Base-by-base conservation (phyloP, 2,329 filamentous ascomycete genomes). In the Claviceps cyperi region DNA sequence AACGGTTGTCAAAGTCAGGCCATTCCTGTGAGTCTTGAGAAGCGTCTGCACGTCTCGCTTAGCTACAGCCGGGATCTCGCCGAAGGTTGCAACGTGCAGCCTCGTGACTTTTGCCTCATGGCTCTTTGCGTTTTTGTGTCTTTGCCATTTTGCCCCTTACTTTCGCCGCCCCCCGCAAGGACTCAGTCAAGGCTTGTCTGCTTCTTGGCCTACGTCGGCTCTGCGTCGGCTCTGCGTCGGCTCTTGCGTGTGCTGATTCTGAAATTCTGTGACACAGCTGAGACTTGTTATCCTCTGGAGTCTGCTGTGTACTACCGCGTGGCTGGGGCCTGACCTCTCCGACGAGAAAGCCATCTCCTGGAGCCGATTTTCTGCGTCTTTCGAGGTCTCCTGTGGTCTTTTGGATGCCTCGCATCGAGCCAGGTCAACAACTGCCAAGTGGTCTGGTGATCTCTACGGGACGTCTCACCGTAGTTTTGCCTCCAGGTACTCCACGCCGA, bases 1-100 rank as follows among this genome's bases (percentile, higher is more conserved):
- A 38, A 46, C 24, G 21, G 28, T 36, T 32, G 36, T 43, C 43
- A 52, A 52, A 52, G 54, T 57, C 54, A 57, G 48, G 54, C 55
- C 55, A 57, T 54, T 55, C 28, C 21, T 35, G 28, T 36, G 28
- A 46, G 43, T 22, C 43, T 46, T 37, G 19, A 19, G 36, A 32
- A 35, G 47, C 40, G 17, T 32, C 19, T 38, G 39, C 21, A 38
- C 38, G 21, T 28, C 32, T 28, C 46, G 22, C 36, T 43, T 43
- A 6, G 21, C 15, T 6, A 14, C 24, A 41, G 43, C 51, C 51
- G 51, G 48, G 51, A 50, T 22, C 44, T 52, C 48, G 51, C 51
- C 51, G 49, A 11, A 32, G 28, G 28, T 11, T 32, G 28, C 28
- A 32, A 49, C 19, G 21, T 36, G 44, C 22, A 43, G 39, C 24